Evolutionary conservation across 495 filamentous ascomycete genomes (phyloP).

Genomic region (Xylaria scruposa): DNA sequence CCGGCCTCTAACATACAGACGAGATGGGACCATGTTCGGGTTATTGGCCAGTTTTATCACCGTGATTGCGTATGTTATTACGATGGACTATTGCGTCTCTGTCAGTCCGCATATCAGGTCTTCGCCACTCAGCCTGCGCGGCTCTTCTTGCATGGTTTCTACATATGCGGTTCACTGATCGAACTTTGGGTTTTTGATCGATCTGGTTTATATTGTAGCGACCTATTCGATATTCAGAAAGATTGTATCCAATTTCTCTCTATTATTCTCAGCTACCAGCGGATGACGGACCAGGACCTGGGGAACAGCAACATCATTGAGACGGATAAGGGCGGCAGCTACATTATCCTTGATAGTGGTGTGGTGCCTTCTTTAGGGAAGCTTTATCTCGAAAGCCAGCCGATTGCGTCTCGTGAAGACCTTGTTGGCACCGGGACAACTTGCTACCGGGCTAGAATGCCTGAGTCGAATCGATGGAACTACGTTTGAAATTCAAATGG

Average conservation of each 20-base stretch:
- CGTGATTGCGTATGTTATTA: constrained; percentile 29
- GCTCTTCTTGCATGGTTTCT: constrained; percentile 49
- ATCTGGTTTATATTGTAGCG: constrained; percentile 51
- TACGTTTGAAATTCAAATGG: constrained; percentile 41
- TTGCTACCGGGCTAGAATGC: constrained; percentile 35
- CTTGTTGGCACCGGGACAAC: constrained; percentile 40
- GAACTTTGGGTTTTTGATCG: constrained; percentile 54
- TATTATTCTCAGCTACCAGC: constrained; percentile 37
- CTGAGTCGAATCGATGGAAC: constrained; percentile 33
- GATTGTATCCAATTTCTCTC: constrained; percentile 42
- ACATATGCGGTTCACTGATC: constrained; percentile 42
- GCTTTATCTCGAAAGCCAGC: constrained; percentile 38
- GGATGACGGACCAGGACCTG: constrained; percentile 33
- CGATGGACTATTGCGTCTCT: constrained; percentile 37
- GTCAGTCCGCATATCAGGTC: constrained; percentile 35
- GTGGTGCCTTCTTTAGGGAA: constrained; percentile 31
- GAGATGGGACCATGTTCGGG: constrained; percentile 37
- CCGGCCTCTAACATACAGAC: constrained; percentile 25
- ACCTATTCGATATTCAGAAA: constrained; percentile 46
- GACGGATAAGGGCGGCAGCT: constrained; percentile 33
- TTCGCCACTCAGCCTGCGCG: constrained; percentile 38
- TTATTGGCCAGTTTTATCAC: constrained; percentile 37
- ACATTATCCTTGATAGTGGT: constrained; percentile 28
- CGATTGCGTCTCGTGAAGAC: constrained; percentile 32
- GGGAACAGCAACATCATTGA: constrained; percentile 32